These are phyloP conservation scores for Ajuga reptans DNA, from an alignment of 305 asterid species.

Conservation along the genomic window DNA sequence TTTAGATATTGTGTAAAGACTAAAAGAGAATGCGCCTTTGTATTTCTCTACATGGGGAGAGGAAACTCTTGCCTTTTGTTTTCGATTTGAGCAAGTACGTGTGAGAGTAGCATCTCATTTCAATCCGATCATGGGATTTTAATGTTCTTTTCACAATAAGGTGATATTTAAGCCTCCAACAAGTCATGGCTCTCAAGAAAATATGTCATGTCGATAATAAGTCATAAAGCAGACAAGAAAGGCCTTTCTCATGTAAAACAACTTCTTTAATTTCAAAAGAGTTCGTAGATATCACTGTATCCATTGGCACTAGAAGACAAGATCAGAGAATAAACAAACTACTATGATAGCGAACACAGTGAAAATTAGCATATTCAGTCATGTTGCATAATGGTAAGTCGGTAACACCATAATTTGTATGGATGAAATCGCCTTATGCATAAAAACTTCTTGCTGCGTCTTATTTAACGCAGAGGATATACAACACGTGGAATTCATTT, in stretches of 20 bases:
- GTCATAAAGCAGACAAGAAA: background rate
- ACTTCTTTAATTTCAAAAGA: background rate
- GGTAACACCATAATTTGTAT: background rate
- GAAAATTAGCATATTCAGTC: background rate
- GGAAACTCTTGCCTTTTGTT: background rate
- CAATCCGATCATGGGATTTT: background rate
- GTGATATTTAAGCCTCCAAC: background rate
- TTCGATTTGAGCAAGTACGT: background rate
- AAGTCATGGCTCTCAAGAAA: background rate
- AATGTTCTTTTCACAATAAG: background rate
- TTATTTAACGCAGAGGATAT: background rate
- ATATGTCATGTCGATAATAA: background rate
- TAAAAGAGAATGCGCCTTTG: background rate
- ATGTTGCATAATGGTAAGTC: background rate
- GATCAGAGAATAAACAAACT: background rate
- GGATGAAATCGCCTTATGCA: background rate
- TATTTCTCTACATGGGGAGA: background rate
- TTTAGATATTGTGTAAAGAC: background rate
- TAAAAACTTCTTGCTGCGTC: background rate
- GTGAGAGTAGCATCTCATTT: background rate
- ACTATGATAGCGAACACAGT: background rate
- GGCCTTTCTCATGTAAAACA: background rate
- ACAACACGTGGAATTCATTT: conserved; percentile 18
- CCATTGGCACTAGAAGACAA: background rate
- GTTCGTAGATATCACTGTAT: background rate